phyloP scores from a whole-genome alignment of 257 asterid genomes.

The Eucommia ulmoides region DNA sequence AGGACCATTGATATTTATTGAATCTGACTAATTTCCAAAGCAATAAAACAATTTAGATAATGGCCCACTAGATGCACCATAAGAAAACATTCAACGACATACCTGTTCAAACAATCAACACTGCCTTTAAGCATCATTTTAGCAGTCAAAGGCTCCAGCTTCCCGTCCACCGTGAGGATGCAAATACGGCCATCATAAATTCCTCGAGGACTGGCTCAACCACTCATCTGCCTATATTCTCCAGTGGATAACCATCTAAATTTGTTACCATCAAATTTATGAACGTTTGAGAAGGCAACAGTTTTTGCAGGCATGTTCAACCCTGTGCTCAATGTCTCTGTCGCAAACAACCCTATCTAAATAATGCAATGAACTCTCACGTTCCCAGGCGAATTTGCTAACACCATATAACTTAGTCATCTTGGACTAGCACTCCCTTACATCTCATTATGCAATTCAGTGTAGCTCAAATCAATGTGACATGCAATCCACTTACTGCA shows the following conservation, averaged over 20 bases:
- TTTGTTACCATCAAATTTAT: constrained; percentile 92
- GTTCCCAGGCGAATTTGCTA: no score
- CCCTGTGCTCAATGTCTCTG: constrained; percentile 98
- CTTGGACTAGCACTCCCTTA: no score
- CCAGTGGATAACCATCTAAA: constrained; percentile 98
- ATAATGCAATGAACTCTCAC: no score
- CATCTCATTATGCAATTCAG: no score
- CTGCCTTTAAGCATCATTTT: constrained; percentile 89
- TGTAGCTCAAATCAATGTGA: no score
- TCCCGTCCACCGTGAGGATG: constrained; percentile 99
- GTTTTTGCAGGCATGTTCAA: constrained; percentile 99
- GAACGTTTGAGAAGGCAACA: constrained; percentile 92
- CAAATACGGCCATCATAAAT: constrained; percentile 97
- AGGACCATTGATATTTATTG: no score
- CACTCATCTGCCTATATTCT: constrained; percentile 98
- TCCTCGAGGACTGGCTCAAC: constrained; percentile 99
- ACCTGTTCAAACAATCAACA: constrained; percentile 95
- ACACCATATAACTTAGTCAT: no score
- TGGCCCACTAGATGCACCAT: background rate
- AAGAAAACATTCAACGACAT: constrained; percentile 6
- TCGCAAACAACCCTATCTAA: constrained; percentile 97
- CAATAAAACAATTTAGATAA: background rate
- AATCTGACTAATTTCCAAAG: no score
- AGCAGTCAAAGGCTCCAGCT: constrained; percentile 85
- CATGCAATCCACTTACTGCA: no score